Evolutionary conservation across 1,284 basidiomycete genomes (phyloP).

Genomic region (Malassezia japonica): DNA sequence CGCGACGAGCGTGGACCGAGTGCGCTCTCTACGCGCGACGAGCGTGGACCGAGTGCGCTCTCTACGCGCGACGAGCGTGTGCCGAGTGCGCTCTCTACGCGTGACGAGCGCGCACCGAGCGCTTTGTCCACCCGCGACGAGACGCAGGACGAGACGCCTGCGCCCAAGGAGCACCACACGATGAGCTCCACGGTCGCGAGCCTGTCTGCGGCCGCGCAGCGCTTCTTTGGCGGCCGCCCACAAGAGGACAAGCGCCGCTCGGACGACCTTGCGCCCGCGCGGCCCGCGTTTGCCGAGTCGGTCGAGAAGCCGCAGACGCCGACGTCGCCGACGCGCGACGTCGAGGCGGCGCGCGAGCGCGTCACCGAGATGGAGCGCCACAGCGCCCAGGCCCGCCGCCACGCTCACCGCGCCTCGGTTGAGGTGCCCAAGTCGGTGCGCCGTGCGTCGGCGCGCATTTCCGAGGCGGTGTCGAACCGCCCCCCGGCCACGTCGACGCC

Average conservation of each 20-base stretch:
- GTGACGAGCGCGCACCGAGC: neutral
- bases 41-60: too few species aligned
- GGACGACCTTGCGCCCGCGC: neutral
- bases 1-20: too few species aligned
- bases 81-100: too few species aligned
- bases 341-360: slow-evolving; percentile 12
- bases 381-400: slow-evolving; percentile 5
- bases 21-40: too few species aligned
- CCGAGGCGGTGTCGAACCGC: neutral
- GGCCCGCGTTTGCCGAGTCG: neutral
- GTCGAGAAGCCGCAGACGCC: slow-evolving; percentile 13
- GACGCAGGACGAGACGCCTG: neutral
- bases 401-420: slow-evolving; percentile 15
- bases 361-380: slow-evolving; percentile 11
- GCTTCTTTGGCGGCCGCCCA: slow-evolving; percentile 10
- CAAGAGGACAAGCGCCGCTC: neutral
- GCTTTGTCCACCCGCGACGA: too few species aligned
- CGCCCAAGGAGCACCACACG: neutral
- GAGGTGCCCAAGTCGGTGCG: slow-evolving; percentile 16
- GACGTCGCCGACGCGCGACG: neutral
- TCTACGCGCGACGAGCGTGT: too few species aligned
- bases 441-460: slow-evolving; percentile 14
- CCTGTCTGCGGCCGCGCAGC: slow-evolving; percentile 13
- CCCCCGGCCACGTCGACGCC: neutral
- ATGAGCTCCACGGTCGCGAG: slow-evolving; percentile 10